phyloP scores from a whole-genome alignment of 805 yeast genomes.

The Wickerhamomyces chaumierensis region DNA sequence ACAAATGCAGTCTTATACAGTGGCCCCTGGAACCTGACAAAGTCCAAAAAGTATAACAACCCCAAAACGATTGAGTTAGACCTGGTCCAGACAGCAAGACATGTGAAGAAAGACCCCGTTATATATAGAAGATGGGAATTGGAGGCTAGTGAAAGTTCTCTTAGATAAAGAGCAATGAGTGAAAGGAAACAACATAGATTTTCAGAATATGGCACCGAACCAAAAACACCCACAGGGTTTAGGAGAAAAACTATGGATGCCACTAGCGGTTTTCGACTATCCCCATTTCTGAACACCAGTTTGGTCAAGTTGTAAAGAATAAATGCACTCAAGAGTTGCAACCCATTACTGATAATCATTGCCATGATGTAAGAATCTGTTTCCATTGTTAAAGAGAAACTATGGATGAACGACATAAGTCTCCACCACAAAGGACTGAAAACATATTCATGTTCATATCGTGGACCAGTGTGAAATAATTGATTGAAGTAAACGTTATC shows the following conservation, averaged over 20 bases:
- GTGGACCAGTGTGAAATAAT: conserved; percentile 32
- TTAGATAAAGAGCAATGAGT: conserved; percentile 43
- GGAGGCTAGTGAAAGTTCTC: conserved; percentile 9
- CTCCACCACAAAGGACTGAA: conserved; percentile 74
- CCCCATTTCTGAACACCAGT: conserved; percentile 16
- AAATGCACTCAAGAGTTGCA: conserved; percentile 39
- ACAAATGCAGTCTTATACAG: conserved; percentile 23
- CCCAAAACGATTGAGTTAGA: conserved; percentile 76
- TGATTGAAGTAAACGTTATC: conserved; percentile 72
- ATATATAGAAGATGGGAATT: conserved; percentile 2
- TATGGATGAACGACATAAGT: conserved; percentile 21
- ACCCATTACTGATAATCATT: conserved; percentile 35
- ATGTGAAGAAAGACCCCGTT: conserved; percentile 28
- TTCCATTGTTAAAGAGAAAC: too few relatives aligned
- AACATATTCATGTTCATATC: conserved; percentile 87
- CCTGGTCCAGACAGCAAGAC: conserved; percentile 50
- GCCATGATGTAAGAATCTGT: conserved; percentile 31
- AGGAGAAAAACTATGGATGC: conserved; percentile 38
- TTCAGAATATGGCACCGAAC: conserved; percentile 69
- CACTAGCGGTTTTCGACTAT: conserved; percentile 18
- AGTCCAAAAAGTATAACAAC: conserved; percentile 47
- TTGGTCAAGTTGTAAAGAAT: conserved; percentile 39
- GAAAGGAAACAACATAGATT: conserved; percentile 52
- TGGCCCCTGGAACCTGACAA: conserved; percentile 18
- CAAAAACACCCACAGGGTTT: conserved; percentile 76